Percentiles rank a stretch among this genome's conserved stretches.
Conservation (phyloP, 1,284 basidiomycete genomes). For the Pseudozyma thailandica region DNA sequence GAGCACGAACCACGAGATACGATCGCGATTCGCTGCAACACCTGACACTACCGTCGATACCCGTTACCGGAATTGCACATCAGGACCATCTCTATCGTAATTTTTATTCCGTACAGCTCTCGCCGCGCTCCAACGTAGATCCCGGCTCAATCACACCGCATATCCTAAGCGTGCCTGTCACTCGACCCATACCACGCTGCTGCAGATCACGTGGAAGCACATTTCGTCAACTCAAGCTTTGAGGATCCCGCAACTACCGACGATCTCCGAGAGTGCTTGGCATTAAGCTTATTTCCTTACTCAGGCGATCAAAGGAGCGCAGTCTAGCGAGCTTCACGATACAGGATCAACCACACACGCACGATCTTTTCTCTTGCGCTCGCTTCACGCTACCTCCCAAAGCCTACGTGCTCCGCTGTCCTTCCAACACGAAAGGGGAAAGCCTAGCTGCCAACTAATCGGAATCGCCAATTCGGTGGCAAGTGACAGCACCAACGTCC, state of each 20-base stretch:
- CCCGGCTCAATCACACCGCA: too few relatives aligned
- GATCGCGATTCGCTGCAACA: not conserved
- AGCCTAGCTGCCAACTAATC: too few relatives aligned
- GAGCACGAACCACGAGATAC: too few relatives aligned
- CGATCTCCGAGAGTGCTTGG: slow-evolving; percentile 16
- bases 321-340: slow-evolving; percentile 10
- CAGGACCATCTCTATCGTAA: slow-evolving; percentile 6
- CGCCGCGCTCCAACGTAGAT: not conserved
- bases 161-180: too few relatives aligned
- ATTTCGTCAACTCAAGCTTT: not conserved
- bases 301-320: not conserved
- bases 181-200: too few relatives aligned
- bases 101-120: not conserved
- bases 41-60: not conserved
- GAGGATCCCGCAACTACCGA: slow-evolving; percentile 10
- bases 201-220: too few relatives aligned
- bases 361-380: slow-evolving; percentile 9
- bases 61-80: slow-evolving; percentile 4
- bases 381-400: not conserved
- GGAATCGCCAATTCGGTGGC: not conserved
- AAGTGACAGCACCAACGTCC: not conserved
- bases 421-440: not conserved
- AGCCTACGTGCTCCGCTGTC: not conserved
- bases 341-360: slow-evolving; percentile 24
- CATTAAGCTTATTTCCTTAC: slow-evolving; percentile 14